Evolutionary conservation across 2,329 filamentous ascomycete genomes (phyloP).

Genomic region (Epichloe gansuensis): DNA sequence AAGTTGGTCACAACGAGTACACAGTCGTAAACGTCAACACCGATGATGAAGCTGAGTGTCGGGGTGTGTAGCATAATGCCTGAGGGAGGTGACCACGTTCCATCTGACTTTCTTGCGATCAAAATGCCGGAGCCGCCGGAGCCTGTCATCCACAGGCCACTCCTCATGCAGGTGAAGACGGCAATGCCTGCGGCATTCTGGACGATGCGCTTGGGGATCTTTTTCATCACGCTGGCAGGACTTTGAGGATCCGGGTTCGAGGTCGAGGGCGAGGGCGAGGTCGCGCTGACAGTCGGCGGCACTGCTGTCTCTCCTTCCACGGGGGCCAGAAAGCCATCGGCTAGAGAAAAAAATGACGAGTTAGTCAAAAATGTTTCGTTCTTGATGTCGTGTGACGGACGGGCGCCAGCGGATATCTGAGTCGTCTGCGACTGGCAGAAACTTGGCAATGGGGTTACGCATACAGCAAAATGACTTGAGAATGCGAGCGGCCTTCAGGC

Average conservation of each 20-base stretch:
- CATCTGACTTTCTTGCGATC: conserved; percentile 71
- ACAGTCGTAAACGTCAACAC: conserved; percentile 92
- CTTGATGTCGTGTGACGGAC: background rate
- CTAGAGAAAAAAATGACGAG: conserved; percentile 20
- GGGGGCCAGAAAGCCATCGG: conserved; percentile 43
- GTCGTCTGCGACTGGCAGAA: background rate
- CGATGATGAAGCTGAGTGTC: conserved; percentile 77
- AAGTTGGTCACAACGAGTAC: conserved; percentile 86
- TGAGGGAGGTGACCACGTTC: conserved; percentile 82
- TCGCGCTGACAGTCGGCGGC: conserved; percentile 4
- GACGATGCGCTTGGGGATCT: conserved; percentile 78
- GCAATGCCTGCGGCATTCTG: conserved; percentile 81
- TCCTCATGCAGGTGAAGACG: conserved; percentile 92
- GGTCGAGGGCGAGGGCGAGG: conserved; percentile 18
- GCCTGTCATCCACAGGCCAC: conserved; percentile 81
- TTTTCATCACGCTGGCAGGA: conserved; percentile 50
- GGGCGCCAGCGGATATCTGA: background rate
- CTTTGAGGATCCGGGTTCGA: conserved; percentile 27
- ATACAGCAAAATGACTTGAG: conserved; percentile 80
- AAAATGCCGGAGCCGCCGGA: conserved; percentile 83
- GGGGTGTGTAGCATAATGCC: conserved; percentile 85
- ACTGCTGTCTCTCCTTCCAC: conserved; percentile 16
- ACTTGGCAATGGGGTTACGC: conserved; percentile 2
- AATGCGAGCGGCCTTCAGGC: conserved; percentile 83
- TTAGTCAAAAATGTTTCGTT: conserved; percentile 1